Percentiles rank a stretch among this genome's conserved stretches.
Conservation (phyloP, 768 basidiomycete genomes). For the Suillus decipiens region DNA sequence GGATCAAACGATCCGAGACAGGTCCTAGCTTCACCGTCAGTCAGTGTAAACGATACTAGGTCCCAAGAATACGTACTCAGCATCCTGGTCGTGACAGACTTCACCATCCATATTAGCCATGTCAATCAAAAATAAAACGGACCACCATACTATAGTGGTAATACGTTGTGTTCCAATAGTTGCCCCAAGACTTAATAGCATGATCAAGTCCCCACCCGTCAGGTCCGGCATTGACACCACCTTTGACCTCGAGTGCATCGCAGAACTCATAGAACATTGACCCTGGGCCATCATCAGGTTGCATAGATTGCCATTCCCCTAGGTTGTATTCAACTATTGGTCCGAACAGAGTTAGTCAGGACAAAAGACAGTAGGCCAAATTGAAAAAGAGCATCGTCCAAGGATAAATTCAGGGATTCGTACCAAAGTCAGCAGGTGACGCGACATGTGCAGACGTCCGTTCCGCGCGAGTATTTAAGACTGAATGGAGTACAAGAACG, state of each 20-base stretch:
- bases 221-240: slow-evolving; percentile 41
- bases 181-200: slow-evolving; percentile 61
- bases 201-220: slow-evolving; percentile 64
- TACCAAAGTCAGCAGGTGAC: neutral
- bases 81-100: slow-evolving; percentile 54
- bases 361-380: neutral
- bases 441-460: neutral
- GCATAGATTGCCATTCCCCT: slow-evolving; percentile 69
- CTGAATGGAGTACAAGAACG: neutral
- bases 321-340: slow-evolving; percentile 35
- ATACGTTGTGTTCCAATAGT: slow-evolving; percentile 56
- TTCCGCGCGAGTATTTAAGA: neutral
- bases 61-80: slow-evolving; percentile 43
- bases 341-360: neutral
- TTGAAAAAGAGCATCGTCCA: neutral
- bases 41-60: neutral
- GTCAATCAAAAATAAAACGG: neutral
- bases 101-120: slow-evolving; percentile 8
- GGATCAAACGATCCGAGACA: slow-evolving; percentile 45
- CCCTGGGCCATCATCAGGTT: slow-evolving; percentile 46
- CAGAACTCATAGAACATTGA: slow-evolving; percentile 40
- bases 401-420: neutral
- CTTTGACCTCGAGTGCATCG: slow-evolving; percentile 40
- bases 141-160: slow-evolving; percentile 42
- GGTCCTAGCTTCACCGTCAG: slow-evolving; percentile 40